Evolutionary conservation across 1,284 basidiomycete species (phyloP), one percentile per base, ranked within the genome.

Genomic region (Taiwanofungus camphoratus): DNA sequence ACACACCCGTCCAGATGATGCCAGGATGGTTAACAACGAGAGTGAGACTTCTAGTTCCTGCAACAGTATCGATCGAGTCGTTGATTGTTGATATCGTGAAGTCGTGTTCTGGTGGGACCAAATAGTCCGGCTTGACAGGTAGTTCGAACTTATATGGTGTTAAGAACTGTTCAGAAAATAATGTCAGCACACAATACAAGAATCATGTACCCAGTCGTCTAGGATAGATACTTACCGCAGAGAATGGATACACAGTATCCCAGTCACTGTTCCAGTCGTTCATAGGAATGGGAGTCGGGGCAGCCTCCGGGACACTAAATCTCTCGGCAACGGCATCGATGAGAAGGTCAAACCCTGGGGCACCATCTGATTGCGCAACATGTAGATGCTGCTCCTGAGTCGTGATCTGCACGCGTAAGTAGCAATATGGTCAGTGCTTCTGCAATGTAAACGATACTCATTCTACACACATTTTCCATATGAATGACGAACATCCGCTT

Each of bases 211-310:
- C 8, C 13, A 31, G n/a, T 40, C 26, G 26, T 3, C n/a, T 41
- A 12, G 44, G 24, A 26, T 19, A 21, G 5, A 20, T 4, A 63
- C 78, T 36, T 52, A 87, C 86, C 40, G 78, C 67, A 4, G 87
- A 89, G 61, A 92, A 87, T 2, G 93, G 91, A 64, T 93, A 95
- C 22, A 97, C 61, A 1, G 81, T 70, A 64, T 93, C 89, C 91
- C 91, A 94, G 52, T 92, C 89, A 13, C 73, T 66, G 48, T 86
- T 87, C 57, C 80, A 74, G 36, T 79, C 75, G 51, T 83, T 67
- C 79, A 87, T 82, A 3, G 69, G 59, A 7, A 80, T 68, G 1
- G 67, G 53, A n/a, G 63, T 70, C 5, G 71, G 70, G 26, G 69
- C 66, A 12, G 57, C 53, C 15, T 65, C 66, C 2, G 65, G 55